These are phyloP conservation scores for Metschnikowia bowlesiae DNA, from an alignment of 805 yeast species.

Conservation along the genomic window DNA sequence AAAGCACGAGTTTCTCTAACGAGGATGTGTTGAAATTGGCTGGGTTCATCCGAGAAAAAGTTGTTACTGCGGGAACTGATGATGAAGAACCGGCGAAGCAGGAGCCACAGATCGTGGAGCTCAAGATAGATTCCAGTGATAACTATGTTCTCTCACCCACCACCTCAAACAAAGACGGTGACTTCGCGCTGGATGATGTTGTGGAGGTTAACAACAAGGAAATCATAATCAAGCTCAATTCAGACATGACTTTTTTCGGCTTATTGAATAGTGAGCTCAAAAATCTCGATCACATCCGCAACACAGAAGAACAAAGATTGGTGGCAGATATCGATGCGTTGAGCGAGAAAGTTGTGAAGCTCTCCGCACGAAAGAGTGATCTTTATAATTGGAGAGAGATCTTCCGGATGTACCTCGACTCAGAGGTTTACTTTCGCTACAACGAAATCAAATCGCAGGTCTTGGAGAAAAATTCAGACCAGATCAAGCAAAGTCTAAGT, in stretches of 20 bases:
- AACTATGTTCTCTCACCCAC: slow-evolving; percentile 29
- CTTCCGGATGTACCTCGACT: slow-evolving; percentile 60
- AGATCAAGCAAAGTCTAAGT: slow-evolving; percentile 42
- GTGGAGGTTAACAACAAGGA: slow-evolving; percentile 24
- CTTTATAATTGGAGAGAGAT: slow-evolving; percentile 68
- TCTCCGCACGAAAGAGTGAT: slow-evolving; percentile 43
- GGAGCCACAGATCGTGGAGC: slow-evolving; percentile 22
- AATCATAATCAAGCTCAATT: slow-evolving; percentile 42
- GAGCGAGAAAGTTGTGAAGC: slow-evolving; percentile 23
- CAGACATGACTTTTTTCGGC: slow-evolving; percentile 58
- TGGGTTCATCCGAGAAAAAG: slow-evolving; percentile 23
- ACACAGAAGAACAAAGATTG: slow-evolving; percentile 41
- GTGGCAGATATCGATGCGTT: slow-evolving; percentile 40
- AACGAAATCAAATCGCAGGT: slow-evolving; percentile 39
- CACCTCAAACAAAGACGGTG: slow-evolving; percentile 9
- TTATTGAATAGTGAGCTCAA: slow-evolving; percentile 53
- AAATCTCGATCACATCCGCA: slow-evolving; percentile 42
- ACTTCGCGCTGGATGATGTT: slow-evolving; percentile 3
- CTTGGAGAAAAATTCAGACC: slow-evolving; percentile 42
- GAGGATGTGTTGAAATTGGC: slow-evolving; percentile 30
- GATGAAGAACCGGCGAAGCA: slow-evolving; percentile 11
- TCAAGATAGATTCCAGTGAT: slow-evolving; percentile 24
- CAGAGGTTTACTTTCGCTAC: slow-evolving; percentile 57
- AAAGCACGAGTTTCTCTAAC: slow-evolving; percentile 23
- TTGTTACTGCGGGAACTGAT: slow-evolving; percentile 23